Percentiles rank a stretch among this genome's conserved stretches.
Evolutionary conservation across 306 rosid species (phyloP).

Genomic region (Pterocarpus santalinus): DNA sequence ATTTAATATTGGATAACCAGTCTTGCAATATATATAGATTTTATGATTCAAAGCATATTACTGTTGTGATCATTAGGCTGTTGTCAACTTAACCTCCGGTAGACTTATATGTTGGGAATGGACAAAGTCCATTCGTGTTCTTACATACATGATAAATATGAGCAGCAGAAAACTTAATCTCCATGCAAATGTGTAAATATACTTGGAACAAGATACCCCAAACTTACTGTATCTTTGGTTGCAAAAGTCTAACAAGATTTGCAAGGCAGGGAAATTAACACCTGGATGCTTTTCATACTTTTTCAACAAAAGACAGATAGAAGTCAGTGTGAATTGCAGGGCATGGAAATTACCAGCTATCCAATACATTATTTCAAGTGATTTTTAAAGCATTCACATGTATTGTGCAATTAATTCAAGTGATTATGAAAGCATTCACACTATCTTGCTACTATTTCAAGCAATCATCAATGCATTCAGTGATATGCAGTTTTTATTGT

Average conservation of each 20-base stretch:
- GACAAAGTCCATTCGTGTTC: background rate
- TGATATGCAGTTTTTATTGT: background rate
- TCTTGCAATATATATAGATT: slow-evolving; percentile 20
- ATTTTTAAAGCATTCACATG: background rate
- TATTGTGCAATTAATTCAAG: too few species aligned
- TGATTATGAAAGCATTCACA: background rate
- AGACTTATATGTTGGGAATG: background rate
- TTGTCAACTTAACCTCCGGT: slow-evolving; percentile 2
- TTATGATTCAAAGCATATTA: slow-evolving; percentile 5
- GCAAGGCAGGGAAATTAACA: background rate
- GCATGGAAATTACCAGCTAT: background rate
- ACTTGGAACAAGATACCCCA: background rate
- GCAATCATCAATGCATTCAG: background rate
- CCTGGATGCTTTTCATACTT: background rate
- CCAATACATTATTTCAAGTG: background rate
- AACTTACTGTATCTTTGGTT: background rate
- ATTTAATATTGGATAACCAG: slow-evolving; percentile 36
- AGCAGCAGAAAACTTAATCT: background rate
- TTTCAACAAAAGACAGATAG: background rate
- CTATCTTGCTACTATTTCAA: background rate
- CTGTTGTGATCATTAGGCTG: slow-evolving; percentile 9
- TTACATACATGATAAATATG: background rate
- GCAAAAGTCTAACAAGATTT: background rate
- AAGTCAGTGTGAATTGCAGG: background rate
- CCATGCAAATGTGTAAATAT: background rate